phyloP scores from a whole-genome alignment of 2,329 filamentous ascomycete species.

The Botryotinia calthae region DNA sequence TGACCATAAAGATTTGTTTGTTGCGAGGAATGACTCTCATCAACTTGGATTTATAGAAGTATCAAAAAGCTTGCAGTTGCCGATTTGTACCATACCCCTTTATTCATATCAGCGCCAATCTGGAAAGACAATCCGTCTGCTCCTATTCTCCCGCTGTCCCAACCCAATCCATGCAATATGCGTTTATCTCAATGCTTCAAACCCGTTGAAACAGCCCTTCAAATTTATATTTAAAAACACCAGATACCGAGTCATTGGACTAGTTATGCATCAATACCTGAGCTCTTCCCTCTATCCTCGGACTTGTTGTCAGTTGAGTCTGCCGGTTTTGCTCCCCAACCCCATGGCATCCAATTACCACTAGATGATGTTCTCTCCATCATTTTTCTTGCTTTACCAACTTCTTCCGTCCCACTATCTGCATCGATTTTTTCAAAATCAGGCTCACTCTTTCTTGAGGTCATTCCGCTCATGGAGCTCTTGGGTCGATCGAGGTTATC shows the following conservation, averaged over 20 bases:
- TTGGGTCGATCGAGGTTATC: constrained; percentile 33
- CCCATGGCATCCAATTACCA: constrained; percentile 51
- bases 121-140: neutral
- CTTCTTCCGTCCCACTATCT: constrained; percentile 62
- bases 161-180: neutral
- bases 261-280: constrained; percentile 26
- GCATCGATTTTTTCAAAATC: constrained; percentile 89
- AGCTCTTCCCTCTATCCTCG: constrained; percentile 27
- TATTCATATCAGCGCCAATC: neutral
- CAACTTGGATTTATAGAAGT: neutral
- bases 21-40: neutral
- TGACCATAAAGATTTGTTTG: neutral
- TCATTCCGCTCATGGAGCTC: constrained; percentile 52
- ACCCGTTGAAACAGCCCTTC: neutral
- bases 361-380: constrained; percentile 37
- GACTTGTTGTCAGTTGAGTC: constrained; percentile 22
- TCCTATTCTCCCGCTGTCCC: neutral
- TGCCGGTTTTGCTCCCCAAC: constrained; percentile 40
- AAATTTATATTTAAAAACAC: neutral
- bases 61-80: neutral
- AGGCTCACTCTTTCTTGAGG: constrained; percentile 79
- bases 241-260: neutral
- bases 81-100: constrained; percentile 3
- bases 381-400: constrained; percentile 37
- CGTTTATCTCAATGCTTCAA: constrained; percentile 2